Evolutionary conservation across 352 stramenopile genomes (phyloP).

Genomic region (Phytophthora hibernalis): DNA sequence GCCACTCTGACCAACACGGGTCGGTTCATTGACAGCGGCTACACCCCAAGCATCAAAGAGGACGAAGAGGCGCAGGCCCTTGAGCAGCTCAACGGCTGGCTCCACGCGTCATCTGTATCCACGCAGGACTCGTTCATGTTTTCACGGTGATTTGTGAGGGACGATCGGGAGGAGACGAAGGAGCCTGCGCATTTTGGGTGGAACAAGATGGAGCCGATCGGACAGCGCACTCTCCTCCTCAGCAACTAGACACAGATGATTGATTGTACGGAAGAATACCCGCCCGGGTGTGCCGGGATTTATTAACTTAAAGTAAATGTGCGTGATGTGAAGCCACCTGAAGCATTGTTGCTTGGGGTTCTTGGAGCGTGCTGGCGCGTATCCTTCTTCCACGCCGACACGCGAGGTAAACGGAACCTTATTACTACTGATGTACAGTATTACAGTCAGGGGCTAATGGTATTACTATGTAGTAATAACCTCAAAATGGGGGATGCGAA

Average conservation of each 20-base stretch:
- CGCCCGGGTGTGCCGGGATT: conserved; percentile 2
- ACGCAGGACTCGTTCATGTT: conserved; percentile 63
- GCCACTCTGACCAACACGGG: conserved; percentile 27
- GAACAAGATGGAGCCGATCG: conserved; percentile 36
- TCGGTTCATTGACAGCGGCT: conserved; percentile 55
- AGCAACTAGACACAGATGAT: conserved; percentile 20
- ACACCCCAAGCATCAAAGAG: conserved; percentile 70
- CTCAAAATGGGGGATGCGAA: too few species aligned
- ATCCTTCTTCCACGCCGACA: neutral
- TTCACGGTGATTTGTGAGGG: conserved; percentile 34
- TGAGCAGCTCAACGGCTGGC: conserved; percentile 65
- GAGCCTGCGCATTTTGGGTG: conserved; percentile 36
- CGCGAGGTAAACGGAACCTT: neutral
- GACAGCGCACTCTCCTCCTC: conserved; percentile 7
- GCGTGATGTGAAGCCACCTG: conserved; percentile 14
- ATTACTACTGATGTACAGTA: too few species aligned
- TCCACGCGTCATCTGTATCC: conserved; percentile 70
- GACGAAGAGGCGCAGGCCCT: conserved; percentile 72
- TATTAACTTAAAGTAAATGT: conserved; percentile 41
- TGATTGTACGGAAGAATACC: conserved; percentile 34
- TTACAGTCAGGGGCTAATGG: too few species aligned
- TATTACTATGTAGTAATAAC: too few species aligned
- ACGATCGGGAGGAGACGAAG: conserved; percentile 14
- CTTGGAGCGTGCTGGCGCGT: neutral
- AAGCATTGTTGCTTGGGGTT: neutral